Conservation (phyloP, 345 rosid species). For the Crucihimalaya himalaica region DNA sequence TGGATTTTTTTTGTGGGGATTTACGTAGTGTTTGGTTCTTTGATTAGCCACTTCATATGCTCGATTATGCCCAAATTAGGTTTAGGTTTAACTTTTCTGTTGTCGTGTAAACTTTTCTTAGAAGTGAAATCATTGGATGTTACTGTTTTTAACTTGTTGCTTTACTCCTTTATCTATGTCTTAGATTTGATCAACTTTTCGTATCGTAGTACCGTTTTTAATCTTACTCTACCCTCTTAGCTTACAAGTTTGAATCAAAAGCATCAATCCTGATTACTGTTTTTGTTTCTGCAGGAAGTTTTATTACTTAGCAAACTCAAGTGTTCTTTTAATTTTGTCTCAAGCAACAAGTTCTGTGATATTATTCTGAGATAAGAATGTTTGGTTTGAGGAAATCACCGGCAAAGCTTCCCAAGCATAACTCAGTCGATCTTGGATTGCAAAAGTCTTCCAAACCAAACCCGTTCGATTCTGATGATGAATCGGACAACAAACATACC, state of each 20-base stretch:
- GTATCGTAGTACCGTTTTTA: background rate
- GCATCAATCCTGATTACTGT: slow-evolving; percentile 1
- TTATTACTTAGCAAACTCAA: slow-evolving; percentile 27
- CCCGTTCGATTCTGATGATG: slow-evolving; percentile 88
- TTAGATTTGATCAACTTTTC: slow-evolving; percentile 2
- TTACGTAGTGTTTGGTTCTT: background rate
- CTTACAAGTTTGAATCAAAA: slow-evolving; percentile 32
- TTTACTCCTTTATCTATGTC: background rate
- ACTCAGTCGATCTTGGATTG: slow-evolving; percentile 49
- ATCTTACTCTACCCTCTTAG: slow-evolving; percentile 10
- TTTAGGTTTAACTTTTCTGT: background rate
- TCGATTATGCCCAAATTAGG: background rate
- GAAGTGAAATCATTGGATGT: background rate
- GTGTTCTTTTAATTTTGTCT: background rate
- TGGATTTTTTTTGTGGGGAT: background rate
- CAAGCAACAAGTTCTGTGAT: slow-evolving; percentile 9
- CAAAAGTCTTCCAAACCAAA: slow-evolving; percentile 52
- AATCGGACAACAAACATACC: slow-evolving; percentile 49
- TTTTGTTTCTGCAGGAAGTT: slow-evolving; percentile 41
- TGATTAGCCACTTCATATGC: background rate
- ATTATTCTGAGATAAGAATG: slow-evolving; percentile 44
- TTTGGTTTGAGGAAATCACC: slow-evolving; percentile 73
- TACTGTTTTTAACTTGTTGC: background rate
- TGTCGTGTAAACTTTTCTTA: background rate
- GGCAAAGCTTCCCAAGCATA: slow-evolving; percentile 53